Percentiles rank a stretch among this genome's conserved stretches.
Conservation (phyloP, 2,329 filamentous ascomycete species). For the Dactylellina leptospora region DNA sequence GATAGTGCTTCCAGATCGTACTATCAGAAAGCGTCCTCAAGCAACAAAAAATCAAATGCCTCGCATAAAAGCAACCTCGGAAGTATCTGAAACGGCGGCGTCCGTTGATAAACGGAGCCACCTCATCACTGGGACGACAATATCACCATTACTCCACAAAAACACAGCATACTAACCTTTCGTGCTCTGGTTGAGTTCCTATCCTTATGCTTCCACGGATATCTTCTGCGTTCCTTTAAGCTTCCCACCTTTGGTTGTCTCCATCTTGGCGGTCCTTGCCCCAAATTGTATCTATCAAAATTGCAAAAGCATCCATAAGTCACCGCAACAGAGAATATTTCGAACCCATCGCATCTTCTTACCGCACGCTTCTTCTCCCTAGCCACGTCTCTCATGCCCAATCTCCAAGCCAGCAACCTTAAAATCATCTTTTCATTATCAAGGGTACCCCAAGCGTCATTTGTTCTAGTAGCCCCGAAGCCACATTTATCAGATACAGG, state of each 20-base stretch:
- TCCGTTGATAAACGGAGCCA: constrained; percentile 33
- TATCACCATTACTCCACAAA: background rate
- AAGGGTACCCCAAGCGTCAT: constrained; percentile 55
- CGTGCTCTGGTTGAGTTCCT: background rate
- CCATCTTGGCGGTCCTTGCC: constrained; percentile 83
- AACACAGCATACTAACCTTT: constrained; percentile 14
- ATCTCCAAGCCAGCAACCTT: constrained; percentile 75
- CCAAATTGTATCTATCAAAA: constrained; percentile 71
- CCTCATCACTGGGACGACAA: constrained; percentile 45
- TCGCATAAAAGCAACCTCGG: constrained; percentile 50
- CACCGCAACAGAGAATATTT: constrained; percentile 13
- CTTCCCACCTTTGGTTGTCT: constrained; percentile 60
- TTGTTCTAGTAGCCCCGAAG: constrained; percentile 66
- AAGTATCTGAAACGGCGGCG: constrained; percentile 51
- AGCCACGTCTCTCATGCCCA: constrained; percentile 77
- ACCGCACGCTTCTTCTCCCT: constrained; percentile 92
- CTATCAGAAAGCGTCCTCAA: constrained; percentile 46
- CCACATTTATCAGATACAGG: constrained; percentile 89
- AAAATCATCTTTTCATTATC: constrained; percentile 76
- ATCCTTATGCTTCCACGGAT: constrained; percentile 4
- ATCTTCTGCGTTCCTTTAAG: constrained; percentile 55
- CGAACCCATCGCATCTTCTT: background rate
- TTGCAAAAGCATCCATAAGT: constrained; percentile 49
- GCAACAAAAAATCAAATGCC: constrained; percentile 41
- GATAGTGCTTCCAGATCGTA: constrained; percentile 30